These are phyloP conservation scores for Arthrobotrys musiformis DNA, from an alignment of 2,329 filamentous ascomycete genomes.

Conservation along the genomic window DNA sequence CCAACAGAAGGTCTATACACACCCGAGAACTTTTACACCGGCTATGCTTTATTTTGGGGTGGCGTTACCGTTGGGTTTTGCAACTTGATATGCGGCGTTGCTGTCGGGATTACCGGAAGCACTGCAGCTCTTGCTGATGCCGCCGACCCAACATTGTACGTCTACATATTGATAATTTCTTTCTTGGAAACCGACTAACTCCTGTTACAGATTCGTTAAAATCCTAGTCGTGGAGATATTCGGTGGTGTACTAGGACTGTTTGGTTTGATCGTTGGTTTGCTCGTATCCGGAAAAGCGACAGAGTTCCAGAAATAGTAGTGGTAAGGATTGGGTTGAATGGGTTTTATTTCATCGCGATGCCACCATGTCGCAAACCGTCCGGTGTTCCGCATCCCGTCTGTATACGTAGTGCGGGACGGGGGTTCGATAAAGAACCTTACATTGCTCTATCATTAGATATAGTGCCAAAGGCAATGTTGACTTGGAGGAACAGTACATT, in stretches of 20 bases:
- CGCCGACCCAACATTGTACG: slow-evolving; percentile 87
- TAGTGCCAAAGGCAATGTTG: neutral
- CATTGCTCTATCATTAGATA: neutral
- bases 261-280: slow-evolving; percentile 93
- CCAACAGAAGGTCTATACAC: slow-evolving; percentile 76
- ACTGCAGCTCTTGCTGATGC: slow-evolving; percentile 96
- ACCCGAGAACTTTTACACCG: slow-evolving; percentile 87
- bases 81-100: slow-evolving; percentile 94
- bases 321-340: neutral
- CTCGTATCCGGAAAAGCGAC: slow-evolving; percentile 84
- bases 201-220: slow-evolving; percentile 82
- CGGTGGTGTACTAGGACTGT: slow-evolving; percentile 94
- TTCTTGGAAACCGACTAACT: slow-evolving; percentile 55
- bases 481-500: neutral
- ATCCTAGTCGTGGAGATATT: slow-evolving; percentile 99
- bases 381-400: neutral
- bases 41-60: slow-evolving; percentile 95
- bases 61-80: slow-evolving; percentile 94
- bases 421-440: neutral
- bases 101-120: slow-evolving; percentile 97
- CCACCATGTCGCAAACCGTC: neutral
- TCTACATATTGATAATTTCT: slow-evolving; percentile 56
- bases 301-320: slow-evolving; percentile 69
- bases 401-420: neutral
- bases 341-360: neutral